Evolutionary conservation across 2,329 filamentous ascomycete genomes (phyloP).

Genomic region (Clarireedia hainanense): DNA sequence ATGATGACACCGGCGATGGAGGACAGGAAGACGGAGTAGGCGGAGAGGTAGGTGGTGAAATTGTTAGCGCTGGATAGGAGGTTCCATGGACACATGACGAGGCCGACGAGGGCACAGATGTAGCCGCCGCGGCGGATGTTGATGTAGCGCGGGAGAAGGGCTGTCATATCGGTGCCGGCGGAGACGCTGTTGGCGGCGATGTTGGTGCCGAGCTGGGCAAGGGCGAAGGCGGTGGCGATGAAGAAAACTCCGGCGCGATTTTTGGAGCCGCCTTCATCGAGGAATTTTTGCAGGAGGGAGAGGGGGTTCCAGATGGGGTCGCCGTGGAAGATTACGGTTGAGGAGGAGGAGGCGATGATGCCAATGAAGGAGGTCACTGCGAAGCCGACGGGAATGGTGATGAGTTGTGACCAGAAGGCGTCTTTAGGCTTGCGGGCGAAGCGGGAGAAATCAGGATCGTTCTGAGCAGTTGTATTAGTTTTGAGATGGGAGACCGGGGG

Average conservation of each 20-base stretch:
- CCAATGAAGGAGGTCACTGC: constrained; percentile 78
- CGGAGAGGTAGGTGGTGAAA: constrained; percentile 86
- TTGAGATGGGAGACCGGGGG: not conserved
- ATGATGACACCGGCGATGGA: constrained; percentile 90
- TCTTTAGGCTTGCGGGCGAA: constrained; percentile 72
- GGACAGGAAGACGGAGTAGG: constrained; percentile 90
- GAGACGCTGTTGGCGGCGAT: constrained; percentile 83
- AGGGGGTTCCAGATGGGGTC: constrained; percentile 69
- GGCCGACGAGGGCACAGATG: constrained; percentile 69
- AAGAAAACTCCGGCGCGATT: constrained; percentile 71
- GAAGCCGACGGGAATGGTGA: constrained; percentile 65
- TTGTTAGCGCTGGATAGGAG: constrained; percentile 67
- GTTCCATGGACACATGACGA: constrained; percentile 83
- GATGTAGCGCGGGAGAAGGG: constrained; percentile 69
- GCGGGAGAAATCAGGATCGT: constrained; percentile 78
- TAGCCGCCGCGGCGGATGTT: constrained; percentile 85
- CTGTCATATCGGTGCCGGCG: constrained; percentile 69
- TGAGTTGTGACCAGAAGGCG: constrained; percentile 71
- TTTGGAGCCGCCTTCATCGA: constrained; percentile 58
- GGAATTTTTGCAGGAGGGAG: constrained; percentile 56
- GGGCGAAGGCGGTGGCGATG: constrained; percentile 60
- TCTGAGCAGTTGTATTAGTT: constrained; percentile 10
- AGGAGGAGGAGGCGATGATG: constrained; percentile 69
- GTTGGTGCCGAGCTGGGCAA: constrained; percentile 80
- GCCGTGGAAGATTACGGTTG: constrained; percentile 54